These are phyloP conservation scores for Chaetothyriales sp. DNA, from an alignment of 2,329 filamentous ascomycete species.

Conservation along the genomic window DNA sequence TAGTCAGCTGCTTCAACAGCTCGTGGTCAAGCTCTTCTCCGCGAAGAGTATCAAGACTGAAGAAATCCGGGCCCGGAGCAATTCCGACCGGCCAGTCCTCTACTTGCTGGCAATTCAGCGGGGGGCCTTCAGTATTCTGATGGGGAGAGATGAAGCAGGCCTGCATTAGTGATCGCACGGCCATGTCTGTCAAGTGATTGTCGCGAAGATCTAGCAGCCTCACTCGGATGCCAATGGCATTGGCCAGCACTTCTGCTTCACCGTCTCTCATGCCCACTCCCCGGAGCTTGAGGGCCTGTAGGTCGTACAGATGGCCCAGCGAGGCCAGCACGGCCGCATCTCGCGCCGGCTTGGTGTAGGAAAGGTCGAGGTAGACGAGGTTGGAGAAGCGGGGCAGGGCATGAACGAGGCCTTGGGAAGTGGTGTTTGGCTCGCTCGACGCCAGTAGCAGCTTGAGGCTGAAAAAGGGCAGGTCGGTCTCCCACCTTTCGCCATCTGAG, in stretches of 20 bases:
- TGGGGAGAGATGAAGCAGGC: conserved; percentile 32
- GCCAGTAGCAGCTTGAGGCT: conserved; percentile 43
- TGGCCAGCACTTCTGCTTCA: conserved; percentile 39
- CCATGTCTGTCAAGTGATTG: conserved; percentile 44
- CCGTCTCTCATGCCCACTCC: conserved; percentile 40
- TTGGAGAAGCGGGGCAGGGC: conserved; percentile 40
- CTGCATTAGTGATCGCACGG: conserved; percentile 39
- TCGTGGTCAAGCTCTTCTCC: conserved; percentile 40
- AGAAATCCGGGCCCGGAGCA: conserved; percentile 25
- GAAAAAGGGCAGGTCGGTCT: conserved; percentile 23
- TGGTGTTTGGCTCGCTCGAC: conserved; percentile 45
- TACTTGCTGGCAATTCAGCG: conserved; percentile 17
- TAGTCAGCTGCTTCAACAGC: conserved; percentile 36
- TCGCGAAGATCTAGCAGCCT: conserved; percentile 44
- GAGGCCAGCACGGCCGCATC: conserved; percentile 36
- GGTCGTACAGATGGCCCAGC: conserved; percentile 33
- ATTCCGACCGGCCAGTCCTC: conserved; percentile 21
- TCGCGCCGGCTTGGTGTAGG: conserved; percentile 38
- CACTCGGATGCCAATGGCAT: conserved; percentile 38
- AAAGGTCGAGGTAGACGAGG: conserved; percentile 46
- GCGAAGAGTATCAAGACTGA: conserved; percentile 27
- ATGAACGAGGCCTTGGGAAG: conserved; percentile 38
- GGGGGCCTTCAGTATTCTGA: conserved; percentile 12
- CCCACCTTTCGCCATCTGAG: conserved; percentile 4
- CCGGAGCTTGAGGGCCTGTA: conserved; percentile 45